Percentiles rank a stretch among this genome's conserved stretches.
These are phyloP conservation scores for Lepraria neglecta DNA, from an alignment of 495 filamentous ascomycete genomes.

Conservation along the genomic window DNA sequence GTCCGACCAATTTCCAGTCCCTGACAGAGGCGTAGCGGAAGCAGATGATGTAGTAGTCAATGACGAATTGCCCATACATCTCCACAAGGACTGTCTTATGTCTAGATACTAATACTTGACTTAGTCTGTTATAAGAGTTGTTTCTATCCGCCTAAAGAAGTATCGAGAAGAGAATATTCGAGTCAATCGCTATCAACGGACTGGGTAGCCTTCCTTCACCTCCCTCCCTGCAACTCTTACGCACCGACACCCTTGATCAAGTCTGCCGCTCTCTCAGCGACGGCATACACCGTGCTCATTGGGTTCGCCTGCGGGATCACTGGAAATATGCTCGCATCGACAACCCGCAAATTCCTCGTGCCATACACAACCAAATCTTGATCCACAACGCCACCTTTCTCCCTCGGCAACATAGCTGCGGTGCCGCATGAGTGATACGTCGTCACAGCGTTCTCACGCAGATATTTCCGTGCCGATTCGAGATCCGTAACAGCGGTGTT, in stretches of 20 bases:
- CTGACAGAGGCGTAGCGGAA: neutral
- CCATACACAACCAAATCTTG: conserved; percentile 42
- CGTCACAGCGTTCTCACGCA: neutral
- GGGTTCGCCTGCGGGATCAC: conserved; percentile 48
- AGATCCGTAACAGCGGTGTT: too few species aligned
- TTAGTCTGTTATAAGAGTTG: too few species aligned
- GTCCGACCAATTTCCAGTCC: too few species aligned
- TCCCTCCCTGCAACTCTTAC: too few species aligned
- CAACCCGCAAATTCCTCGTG: conserved; percentile 39
- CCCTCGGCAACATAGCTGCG: conserved; percentile 45
- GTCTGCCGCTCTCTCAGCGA: conserved; percentile 41
- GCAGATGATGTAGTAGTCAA: neutral
- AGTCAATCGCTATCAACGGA: too few species aligned
- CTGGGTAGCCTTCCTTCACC: too few species aligned
- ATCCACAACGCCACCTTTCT: conserved; percentile 42
- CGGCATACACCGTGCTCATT: conserved; percentile 47
- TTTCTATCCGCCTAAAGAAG: too few species aligned
- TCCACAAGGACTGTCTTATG: conserved; percentile 8
- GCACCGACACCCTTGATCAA: too few species aligned
- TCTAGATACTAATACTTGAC: too few species aligned
- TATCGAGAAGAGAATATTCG: too few species aligned
- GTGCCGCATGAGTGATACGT: conserved; percentile 38
- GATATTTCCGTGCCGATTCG: too few species aligned
- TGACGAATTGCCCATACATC: neutral
- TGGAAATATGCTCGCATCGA: conserved; percentile 48